A percentile compares a stretch with the other conserved stretches of the same genome.
These are phyloP conservation scores for Psidium guajava DNA, from an alignment of 345 rosid genomes.

Conservation along the genomic window DNA sequence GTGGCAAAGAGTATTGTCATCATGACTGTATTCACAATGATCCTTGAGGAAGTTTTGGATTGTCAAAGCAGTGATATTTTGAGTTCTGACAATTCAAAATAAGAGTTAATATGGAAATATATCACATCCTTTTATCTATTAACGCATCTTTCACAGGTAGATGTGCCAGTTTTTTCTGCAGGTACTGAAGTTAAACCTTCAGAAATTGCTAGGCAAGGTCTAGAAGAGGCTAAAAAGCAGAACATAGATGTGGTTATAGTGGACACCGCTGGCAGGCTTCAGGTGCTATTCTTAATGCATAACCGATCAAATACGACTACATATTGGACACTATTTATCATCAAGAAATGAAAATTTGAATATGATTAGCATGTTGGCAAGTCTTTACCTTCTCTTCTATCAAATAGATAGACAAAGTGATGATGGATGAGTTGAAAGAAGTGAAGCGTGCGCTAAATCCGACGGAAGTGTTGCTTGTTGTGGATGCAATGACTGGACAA, in stretches of 20 bases:
- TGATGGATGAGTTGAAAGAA: conserved; percentile 99
- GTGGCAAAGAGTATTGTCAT: not conserved
- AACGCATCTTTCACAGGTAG: conserved; percentile 53
- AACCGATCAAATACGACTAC: not conserved
- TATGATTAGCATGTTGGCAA: not conserved
- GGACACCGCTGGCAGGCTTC: conserved; percentile 99
- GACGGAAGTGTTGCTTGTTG: conserved; percentile 89
- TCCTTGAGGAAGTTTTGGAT: not conserved
- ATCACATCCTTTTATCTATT: conserved; percentile 8
- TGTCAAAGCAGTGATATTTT: not conserved
- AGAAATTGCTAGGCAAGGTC: conserved; percentile 83
- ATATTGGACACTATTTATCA: not conserved
- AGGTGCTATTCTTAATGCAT: conserved; percentile 45
- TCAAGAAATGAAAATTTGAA: not conserved
- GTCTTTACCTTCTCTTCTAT: not conserved
- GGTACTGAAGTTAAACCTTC: conserved; percentile 85
- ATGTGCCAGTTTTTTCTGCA: conserved; percentile 77
- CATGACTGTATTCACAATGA: not conserved
- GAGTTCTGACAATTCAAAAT: not conserved
- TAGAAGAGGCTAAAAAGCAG: conserved; percentile 73
- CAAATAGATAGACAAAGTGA: conserved; percentile 77
- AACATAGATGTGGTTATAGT: conserved; percentile 78
- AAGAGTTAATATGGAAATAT: not conserved
- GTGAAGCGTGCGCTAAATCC: conserved; percentile 78
- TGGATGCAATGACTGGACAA: conserved; percentile 99